These are phyloP conservation scores for Hyaloscypha finlandica DNA, from an alignment of 495 filamentous ascomycete species.

Conservation along the genomic window DNA sequence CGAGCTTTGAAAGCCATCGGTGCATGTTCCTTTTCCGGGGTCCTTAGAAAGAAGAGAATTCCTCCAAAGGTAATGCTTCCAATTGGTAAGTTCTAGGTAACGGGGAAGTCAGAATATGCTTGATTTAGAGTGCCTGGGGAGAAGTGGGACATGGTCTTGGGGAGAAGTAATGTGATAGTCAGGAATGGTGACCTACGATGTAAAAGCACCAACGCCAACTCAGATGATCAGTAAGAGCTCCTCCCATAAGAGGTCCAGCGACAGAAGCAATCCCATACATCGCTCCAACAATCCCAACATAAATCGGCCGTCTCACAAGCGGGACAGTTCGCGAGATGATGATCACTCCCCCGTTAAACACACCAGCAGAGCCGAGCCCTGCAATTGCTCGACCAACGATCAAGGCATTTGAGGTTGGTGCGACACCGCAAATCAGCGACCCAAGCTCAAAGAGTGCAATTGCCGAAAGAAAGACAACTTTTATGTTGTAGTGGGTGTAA, in stretches of 20 bases:
- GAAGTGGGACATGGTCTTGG: too few species aligned
- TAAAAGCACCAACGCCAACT: slow-evolving; percentile 57
- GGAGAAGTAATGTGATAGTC: too few species aligned
- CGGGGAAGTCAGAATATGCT: too few species aligned
- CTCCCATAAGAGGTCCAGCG: slow-evolving; percentile 57
- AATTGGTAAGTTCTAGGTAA: slow-evolving; percentile 52
- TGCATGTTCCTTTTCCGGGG: neutral
- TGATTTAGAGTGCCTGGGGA: too few species aligned
- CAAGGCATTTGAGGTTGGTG: slow-evolving; percentile 67
- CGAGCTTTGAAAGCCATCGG: neutral
- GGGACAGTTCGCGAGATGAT: slow-evolving; percentile 79
- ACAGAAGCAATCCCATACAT: slow-evolving; percentile 46
- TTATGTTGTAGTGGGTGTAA: slow-evolving; percentile 37
- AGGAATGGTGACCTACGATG: slow-evolving; percentile 36
- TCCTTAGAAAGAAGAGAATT: slow-evolving; percentile 38
- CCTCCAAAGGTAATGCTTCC: slow-evolving; percentile 49
- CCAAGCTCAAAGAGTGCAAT: slow-evolving; percentile 81
- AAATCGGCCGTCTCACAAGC: slow-evolving; percentile 50
- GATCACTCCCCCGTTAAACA: slow-evolving; percentile 78
- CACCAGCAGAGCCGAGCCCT: slow-evolving; percentile 78
- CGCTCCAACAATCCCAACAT: slow-evolving; percentile 49
- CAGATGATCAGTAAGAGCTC: slow-evolving; percentile 61
- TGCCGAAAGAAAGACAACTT: slow-evolving; percentile 39
- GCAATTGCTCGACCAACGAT: slow-evolving; percentile 85
- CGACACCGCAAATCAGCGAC: slow-evolving; percentile 75